Percentiles rank a stretch among this genome's conserved stretches.
These are phyloP conservation scores for Ustilago shanxiensis DNA, from an alignment of 1,284 basidiomycete genomes.

Conservation along the genomic window DNA sequence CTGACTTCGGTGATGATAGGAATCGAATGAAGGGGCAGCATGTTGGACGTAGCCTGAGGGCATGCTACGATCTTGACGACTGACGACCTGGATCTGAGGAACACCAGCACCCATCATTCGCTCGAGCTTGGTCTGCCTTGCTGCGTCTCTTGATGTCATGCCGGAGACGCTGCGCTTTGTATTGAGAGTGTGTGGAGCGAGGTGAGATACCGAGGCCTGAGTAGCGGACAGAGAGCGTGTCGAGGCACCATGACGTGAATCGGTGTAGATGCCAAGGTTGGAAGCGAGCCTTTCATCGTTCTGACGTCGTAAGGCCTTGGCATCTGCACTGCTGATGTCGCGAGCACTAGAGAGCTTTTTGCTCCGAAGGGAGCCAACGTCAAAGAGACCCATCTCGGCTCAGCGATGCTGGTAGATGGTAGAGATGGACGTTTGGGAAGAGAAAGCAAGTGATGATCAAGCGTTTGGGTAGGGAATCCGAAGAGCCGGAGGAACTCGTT, in stretches of 20 bases:
- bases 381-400: conserved; percentile 47
- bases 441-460: background rate
- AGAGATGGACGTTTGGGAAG: background rate
- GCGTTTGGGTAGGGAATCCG: background rate
- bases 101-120: conserved; percentile 58
- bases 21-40: conserved; percentile 12
- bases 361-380: conserved; percentile 42
- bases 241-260: conserved; percentile 22
- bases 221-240: conserved; percentile 38
- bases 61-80: conserved; percentile 27
- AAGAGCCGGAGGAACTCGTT: background rate
- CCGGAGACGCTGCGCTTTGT: conserved; percentile 38
- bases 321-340: conserved; percentile 14
- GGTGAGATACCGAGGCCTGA: conserved; percentile 10
- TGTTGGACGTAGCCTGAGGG: conserved; percentile 20
- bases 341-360: conserved; percentile 26
- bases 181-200: conserved; percentile 2
- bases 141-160: conserved; percentile 17
- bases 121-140: conserved; percentile 54
- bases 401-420: background rate
- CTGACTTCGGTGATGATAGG: conserved; percentile 21
- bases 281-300: conserved; percentile 23
- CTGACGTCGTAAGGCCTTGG: conserved; percentile 16
- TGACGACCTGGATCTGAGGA: conserved; percentile 44
- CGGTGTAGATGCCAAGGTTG: conserved; percentile 26